phyloP scores from a whole-genome alignment of 257 asterid genomes.

The Penstemon barbatus region DNA sequence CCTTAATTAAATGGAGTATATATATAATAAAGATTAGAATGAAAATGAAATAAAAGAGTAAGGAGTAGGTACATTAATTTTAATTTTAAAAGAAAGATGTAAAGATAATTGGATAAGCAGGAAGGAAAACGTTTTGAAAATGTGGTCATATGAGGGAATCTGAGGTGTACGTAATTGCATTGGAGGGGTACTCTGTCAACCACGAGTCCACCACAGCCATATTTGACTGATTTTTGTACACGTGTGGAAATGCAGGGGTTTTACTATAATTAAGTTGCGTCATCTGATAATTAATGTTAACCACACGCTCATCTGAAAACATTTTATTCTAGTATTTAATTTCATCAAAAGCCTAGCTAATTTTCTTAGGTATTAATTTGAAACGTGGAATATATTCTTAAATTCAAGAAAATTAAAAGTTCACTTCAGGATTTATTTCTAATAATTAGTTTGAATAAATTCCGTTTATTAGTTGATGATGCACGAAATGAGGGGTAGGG shows the following conservation, averaged over 20 bases:
- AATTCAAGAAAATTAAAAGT: too few species aligned
- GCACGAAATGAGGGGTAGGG: too few species aligned
- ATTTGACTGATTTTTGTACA: constrained; percentile 29
- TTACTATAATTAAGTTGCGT: not conserved
- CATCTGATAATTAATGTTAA: not conserved
- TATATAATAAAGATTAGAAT: not conserved
- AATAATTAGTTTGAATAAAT: too few species aligned
- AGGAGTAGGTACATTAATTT: not conserved
- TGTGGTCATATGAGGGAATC: constrained; percentile 10
- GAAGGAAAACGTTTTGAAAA: constrained; percentile 21
- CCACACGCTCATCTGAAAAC: not conserved
- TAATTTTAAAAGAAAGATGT: too few species aligned
- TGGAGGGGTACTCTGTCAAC: not conserved
- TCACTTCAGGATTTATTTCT: too few species aligned
- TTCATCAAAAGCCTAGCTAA: too few species aligned
- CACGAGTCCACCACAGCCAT: constrained; percentile 27
- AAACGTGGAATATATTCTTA: too few species aligned
- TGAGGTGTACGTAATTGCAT: constrained; percentile 13
- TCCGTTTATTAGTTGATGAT: too few species aligned
- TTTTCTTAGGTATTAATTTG: too few species aligned
- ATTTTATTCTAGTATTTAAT: too few species aligned
- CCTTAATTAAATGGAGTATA: too few species aligned
- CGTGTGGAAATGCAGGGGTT: constrained; percentile 20
- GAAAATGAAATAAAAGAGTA: not conserved
- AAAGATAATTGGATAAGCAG: too few species aligned